These are phyloP conservation scores for Seminavis robusta DNA, from an alignment of 108 stramenopile species.

Conservation along the genomic window DNA sequence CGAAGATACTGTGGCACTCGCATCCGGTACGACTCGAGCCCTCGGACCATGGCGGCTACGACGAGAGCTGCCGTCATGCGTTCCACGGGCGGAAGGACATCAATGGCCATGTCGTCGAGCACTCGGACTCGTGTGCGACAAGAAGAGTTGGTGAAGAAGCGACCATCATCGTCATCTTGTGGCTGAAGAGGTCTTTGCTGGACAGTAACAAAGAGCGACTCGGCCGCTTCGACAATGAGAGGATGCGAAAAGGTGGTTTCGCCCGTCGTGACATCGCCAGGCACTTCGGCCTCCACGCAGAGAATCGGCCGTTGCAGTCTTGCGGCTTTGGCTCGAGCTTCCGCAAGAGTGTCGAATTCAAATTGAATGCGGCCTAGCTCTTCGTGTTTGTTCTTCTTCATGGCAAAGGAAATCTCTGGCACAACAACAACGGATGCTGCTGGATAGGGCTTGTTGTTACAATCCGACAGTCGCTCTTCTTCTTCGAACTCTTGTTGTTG, in stretches of 20 bases:
- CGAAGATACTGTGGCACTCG: conserved; percentile 13
- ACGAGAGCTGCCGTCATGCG: background rate
- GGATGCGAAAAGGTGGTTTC: conserved; percentile 21
- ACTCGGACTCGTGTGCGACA: conserved; percentile 3
- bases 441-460: too few relatives aligned
- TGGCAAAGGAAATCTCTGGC: too few relatives aligned
- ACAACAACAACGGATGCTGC: too few relatives aligned
- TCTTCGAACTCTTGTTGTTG: too few relatives aligned
- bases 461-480: too few relatives aligned
- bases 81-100: background rate
- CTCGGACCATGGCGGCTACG: conserved; percentile 3
- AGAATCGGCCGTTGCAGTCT: conserved; percentile 10
- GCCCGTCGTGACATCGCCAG: background rate
- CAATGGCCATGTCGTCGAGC: background rate
- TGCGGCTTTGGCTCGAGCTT: background rate
- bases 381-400: background rate
- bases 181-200: too few relatives aligned
- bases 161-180: background rate
- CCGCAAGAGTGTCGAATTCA: background rate
- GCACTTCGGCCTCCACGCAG: conserved; percentile 2
- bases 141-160: background rate
- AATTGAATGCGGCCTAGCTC: background rate
- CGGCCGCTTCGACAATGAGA: conserved; percentile 22
- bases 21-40: background rate
- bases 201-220: conserved; percentile 17